Evolutionary conservation across 192 early-diverging fungal species (phyloP).

Genomic region (Entomortierella parvispora): DNA sequence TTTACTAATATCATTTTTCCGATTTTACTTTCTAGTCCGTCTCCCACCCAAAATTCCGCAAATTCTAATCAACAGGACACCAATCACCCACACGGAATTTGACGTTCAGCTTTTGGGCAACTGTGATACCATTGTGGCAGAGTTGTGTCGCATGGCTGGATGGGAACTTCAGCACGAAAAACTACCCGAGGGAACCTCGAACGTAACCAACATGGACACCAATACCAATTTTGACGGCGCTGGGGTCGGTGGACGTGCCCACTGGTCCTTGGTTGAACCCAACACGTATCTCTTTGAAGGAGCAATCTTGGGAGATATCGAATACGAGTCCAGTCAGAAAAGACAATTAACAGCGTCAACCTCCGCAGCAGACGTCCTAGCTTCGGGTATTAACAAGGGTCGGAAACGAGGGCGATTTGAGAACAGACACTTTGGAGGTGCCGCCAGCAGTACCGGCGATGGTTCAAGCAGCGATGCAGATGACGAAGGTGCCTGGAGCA

Average conservation of each 20-base stretch:
- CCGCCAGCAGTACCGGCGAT: constrained; percentile 1
- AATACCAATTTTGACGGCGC: constrained; percentile 37
- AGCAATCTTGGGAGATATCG: constrained; percentile 43
- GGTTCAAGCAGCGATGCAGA: constrained; percentile 21
- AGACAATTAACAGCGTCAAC: no score
- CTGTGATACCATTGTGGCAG: constrained; percentile 84
- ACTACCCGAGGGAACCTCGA: constrained; percentile 64
- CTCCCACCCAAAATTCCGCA: constrained; percentile 87
- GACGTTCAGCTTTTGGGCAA: constrained; percentile 90
- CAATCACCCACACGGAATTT: constrained; percentile 87
- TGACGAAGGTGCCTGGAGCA: not conserved
- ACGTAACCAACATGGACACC: constrained; percentile 19
- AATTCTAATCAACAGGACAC: constrained; percentile 92
- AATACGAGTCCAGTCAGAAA: constrained; percentile 31
- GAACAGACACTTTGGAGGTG: not conserved
- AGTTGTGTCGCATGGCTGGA: constrained; percentile 73
- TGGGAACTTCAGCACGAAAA: constrained; percentile 82
- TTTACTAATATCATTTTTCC: not conserved
- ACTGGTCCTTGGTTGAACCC: constrained; percentile 45
- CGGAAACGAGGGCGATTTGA: constrained; percentile 14
- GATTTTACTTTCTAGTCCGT: constrained; percentile 54
- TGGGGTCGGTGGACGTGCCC: constrained; percentile 18
- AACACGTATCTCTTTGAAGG: constrained; percentile 63
- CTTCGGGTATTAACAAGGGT: not conserved
- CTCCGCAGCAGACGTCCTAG: not conserved